Conservation (phyloP, 148 eudicot genomes). For the Rhododendron kiyosumense region DNA sequence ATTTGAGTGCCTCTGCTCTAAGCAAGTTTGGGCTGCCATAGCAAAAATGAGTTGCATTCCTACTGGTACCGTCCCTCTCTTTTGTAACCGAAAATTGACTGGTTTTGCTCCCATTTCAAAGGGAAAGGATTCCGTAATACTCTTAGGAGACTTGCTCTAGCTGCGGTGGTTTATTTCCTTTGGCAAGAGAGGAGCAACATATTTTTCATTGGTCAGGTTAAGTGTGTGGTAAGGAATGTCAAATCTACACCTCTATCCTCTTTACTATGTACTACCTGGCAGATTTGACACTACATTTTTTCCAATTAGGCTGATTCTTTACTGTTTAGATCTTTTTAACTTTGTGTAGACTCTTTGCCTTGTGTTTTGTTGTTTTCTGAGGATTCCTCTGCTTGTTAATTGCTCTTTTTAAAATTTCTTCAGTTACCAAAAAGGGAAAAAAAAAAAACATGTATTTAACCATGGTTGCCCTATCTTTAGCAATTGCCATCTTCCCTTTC, state of each 20-base stretch:
- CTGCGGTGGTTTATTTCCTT: neutral
- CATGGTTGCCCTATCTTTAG: too few relatives aligned
- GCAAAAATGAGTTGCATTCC: neutral
- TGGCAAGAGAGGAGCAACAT: neutral
- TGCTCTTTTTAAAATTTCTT: too few relatives aligned
- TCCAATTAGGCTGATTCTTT: neutral
- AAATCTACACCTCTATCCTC: neutral
- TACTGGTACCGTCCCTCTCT: too few relatives aligned
- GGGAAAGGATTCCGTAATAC: too few relatives aligned
- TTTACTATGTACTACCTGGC: too few relatives aligned
- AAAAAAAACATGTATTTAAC: too few relatives aligned
- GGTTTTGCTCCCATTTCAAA: neutral
- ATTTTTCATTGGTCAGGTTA: neutral
- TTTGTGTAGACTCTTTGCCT: neutral
- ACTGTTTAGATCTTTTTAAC: neutral
- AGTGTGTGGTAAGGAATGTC: neutral
- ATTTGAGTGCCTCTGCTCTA: neutral
- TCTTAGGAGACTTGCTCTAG: neutral
- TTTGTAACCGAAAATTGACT: neutral
- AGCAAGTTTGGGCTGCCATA: neutral
- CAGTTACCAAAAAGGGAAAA: too few relatives aligned
- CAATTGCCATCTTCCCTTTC: too few relatives aligned
- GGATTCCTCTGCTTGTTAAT: too few relatives aligned
- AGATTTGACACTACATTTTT: neutral
- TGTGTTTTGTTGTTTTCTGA: too few relatives aligned